These are phyloP conservation scores for Starmerella roubikii DNA, from an alignment of 805 yeast genomes.

Conservation along the genomic window DNA sequence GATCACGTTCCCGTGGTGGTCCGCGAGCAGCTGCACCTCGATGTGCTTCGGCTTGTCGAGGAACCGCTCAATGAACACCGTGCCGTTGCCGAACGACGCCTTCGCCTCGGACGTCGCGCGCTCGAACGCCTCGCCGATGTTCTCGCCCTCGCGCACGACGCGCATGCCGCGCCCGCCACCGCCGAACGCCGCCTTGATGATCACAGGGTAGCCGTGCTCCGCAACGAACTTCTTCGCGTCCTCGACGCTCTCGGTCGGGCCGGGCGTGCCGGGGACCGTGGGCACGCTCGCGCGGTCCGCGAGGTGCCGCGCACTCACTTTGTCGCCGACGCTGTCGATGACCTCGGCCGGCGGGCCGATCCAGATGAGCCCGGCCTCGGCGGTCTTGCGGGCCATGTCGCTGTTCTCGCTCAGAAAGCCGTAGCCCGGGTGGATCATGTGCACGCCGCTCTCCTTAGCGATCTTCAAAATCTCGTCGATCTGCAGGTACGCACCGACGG, in stretches of 20 bases:
- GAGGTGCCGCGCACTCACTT: conserved; percentile 82
- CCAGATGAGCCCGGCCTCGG: conserved; percentile 85
- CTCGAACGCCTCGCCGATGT: conserved; percentile 75
- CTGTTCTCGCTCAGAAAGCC: conserved; percentile 86
- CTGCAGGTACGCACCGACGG: conserved; percentile 91
- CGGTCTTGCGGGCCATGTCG: conserved; percentile 85
- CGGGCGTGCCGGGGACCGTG: conserved; percentile 94
- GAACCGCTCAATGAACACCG: conserved; percentile 94
- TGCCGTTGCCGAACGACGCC: conserved; percentile 95
- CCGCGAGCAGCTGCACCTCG: conserved; percentile 93
- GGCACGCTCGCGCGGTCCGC: conserved; percentile 79
- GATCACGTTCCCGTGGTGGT: conserved; percentile 83
- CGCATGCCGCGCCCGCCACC: conserved; percentile 99
- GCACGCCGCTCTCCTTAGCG: conserved; percentile 62
- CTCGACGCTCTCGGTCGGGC: conserved; percentile 71
- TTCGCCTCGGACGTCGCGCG: conserved; percentile 92
- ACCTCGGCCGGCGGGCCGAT: conserved; percentile 82
- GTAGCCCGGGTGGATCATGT: conserved; percentile 88
- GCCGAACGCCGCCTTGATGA: conserved; percentile 97
- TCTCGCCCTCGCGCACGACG: conserved; percentile 94
- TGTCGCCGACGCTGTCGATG: conserved; percentile 92
- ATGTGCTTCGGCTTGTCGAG: conserved; percentile 93
- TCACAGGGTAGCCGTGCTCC: conserved; percentile 86
- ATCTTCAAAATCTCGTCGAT: conserved; percentile 87
- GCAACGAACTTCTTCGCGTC: conserved; percentile 72